Evolutionary conservation across 2,329 filamentous ascomycete genomes (phyloP).

Genomic region (Colletotrichum tropicicola): DNA sequence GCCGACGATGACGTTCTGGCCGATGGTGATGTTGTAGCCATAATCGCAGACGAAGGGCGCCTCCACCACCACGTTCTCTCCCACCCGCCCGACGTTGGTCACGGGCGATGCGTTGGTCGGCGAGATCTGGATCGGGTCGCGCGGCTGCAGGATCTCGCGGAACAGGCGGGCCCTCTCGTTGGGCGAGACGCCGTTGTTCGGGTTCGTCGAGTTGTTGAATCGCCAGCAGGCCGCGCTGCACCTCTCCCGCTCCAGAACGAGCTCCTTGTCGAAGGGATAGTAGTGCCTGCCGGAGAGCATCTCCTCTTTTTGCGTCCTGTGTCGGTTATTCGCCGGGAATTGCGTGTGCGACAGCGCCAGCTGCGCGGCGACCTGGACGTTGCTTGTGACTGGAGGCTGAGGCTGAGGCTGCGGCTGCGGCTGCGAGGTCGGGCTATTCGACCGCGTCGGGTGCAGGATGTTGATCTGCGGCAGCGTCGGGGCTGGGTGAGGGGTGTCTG

Average conservation of each 20-base stretch:
- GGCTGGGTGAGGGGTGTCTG: constrained; percentile 61
- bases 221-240: constrained; percentile 84
- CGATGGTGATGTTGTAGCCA: constrained; percentile 92
- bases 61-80: constrained; percentile 82
- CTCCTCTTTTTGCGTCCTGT: constrained; percentile 82
- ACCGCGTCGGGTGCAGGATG: constrained; percentile 59
- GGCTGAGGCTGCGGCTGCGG: no score
- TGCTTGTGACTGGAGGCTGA: constrained; percentile 48
- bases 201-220: constrained; percentile 87
- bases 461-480: constrained; percentile 64
- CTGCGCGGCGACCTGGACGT: constrained; percentile 66
- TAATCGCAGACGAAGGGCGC: constrained; percentile 94
- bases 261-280: constrained; percentile 78
- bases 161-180: constrained; percentile 76
- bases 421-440: constrained; percentile 55
- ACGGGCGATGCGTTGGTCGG: constrained; percentile 61
- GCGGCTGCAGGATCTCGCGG: constrained; percentile 74
- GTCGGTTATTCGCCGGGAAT: constrained; percentile 47
- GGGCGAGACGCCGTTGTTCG: constrained; percentile 74
- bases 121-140: constrained; percentile 64
- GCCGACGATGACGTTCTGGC: constrained; percentile 84
- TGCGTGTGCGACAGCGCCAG: constrained; percentile 65
- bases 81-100: constrained; percentile 69
- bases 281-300: constrained; percentile 87
- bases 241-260: constrained; percentile 84